A percentile compares a stretch with the other conserved stretches of the same genome.
phyloP scores from a whole-genome alignment of 2,329 filamentous ascomycete species.

The Xylaria sp. region DNA sequence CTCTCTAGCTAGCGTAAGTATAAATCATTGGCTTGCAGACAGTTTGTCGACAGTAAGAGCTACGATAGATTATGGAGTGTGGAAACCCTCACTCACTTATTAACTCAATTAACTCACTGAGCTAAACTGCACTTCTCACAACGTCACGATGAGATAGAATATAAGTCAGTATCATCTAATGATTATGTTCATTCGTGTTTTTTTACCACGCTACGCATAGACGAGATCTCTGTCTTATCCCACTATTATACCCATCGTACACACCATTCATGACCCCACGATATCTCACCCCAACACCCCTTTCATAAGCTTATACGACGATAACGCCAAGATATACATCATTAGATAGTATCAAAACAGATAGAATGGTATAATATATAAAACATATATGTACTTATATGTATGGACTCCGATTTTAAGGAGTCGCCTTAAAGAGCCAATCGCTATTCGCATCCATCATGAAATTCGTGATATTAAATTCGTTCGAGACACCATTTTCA shows the following conservation, averaged over 20 bases:
- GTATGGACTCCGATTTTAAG: conserved; percentile 10
- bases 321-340: neutral
- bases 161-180: neutral
- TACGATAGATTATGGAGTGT: neutral
- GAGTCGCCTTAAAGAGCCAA: conserved; percentile 72
- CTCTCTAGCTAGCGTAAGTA: neutral
- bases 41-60: neutral
- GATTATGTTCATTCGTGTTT: neutral
- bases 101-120: neutral
- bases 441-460: conserved; percentile 79
- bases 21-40: neutral
- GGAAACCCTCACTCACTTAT: neutral
- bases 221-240: neutral
- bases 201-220: neutral
- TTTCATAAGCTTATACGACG: neutral
- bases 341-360: neutral
- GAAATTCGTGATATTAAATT: conserved; percentile 83
- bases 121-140: neutral
- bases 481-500: conserved; percentile 57
- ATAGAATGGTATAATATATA: neutral
- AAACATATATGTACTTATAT: neutral
- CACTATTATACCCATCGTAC: neutral
- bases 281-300: neutral
- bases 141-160: neutral
- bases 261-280: neutral